phyloP scores from a whole-genome alignment of 108 stramenopile genomes.

The Skeletonema grethae region DNA sequence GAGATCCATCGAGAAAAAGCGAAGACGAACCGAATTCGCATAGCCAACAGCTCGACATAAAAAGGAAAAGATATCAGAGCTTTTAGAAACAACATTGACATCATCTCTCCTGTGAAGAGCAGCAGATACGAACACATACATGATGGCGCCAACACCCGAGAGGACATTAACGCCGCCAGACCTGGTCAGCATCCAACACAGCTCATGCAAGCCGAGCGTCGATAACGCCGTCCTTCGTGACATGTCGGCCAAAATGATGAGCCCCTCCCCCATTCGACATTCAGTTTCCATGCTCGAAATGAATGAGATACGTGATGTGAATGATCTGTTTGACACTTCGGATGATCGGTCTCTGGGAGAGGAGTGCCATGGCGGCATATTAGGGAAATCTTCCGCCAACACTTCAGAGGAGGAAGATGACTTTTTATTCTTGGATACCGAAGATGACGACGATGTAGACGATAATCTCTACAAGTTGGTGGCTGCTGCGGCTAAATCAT shows the following conservation, averaged over 20 bases:
- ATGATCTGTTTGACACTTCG: not conserved
- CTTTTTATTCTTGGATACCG: slow-evolving; percentile 4
- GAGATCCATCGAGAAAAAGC: too few species aligned
- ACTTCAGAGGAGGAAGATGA: not conserved
- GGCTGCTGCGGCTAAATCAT: not conserved
- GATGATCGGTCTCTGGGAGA: slow-evolving; percentile 2
- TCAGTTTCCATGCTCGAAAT: slow-evolving; percentile 19
- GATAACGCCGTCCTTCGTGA: not conserved
- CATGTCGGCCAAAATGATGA: not conserved
- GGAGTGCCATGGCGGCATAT: not conserved
- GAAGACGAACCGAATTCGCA: too few species aligned
- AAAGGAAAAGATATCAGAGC: too few species aligned
- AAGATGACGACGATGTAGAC: not conserved
- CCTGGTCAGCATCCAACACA: not conserved
- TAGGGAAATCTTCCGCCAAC: not conserved
- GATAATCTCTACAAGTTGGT: not conserved
- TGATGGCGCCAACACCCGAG: not conserved
- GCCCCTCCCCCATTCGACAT: not conserved
- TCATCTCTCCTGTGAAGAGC: too few species aligned
- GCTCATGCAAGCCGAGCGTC: not conserved
- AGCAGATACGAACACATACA: not conserved
- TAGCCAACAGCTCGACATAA: too few species aligned
- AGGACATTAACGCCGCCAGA: not conserved
- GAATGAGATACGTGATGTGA: slow-evolving; percentile 13
- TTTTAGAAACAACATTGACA: too few species aligned